Evolutionary conservation across 2,329 filamentous ascomycete species (phyloP), one percentile per base, ranked within the genome.

Genomic region (Colletotrichum orbiculare): DNA sequence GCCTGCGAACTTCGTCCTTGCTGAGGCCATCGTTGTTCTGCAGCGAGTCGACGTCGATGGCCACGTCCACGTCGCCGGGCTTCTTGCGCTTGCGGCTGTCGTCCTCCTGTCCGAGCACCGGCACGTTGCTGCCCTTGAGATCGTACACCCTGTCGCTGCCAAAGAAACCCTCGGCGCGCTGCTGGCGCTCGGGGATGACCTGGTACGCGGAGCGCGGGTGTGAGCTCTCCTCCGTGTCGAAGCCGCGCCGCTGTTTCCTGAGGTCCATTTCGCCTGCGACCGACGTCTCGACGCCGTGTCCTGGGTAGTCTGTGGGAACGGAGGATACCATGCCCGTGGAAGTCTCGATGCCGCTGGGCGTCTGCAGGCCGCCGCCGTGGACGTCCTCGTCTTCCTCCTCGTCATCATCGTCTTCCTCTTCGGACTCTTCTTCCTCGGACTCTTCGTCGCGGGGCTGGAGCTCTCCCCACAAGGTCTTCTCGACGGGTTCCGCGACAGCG

Each of bases 91-190:
- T 96, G 72, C 92, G 83, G 33, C 78, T 84, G 60, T 94, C 88
- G 64, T 94, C 91, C 33, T 96, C 93, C 68, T 88, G 86, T 10
- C 94, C 96, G 4, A 99, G 86, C 3, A 96, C 86, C 1, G 92
- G 91, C 66, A 92, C 77, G 65, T 83, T 81, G 25, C 85, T 82
- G 42, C 75, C 76, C 60, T 88, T 90, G 67, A 99, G 85, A 78
- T 99, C 94, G 79, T 99, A 99, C 13, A 91, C 91, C 73, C 93
- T 91, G 75, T 98, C 95, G 71, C 93, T 94, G 71, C 96, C 96
- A 75, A 99, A 98, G 87, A 99, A 98, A 49, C 96, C 96, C 71
- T 94, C 91, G 6, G 93, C 89, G 55, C 91, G 89, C 25, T 94
- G 90, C 74, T 95, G 90, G 63, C 92, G 91, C 79, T 99, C 95